Evolutionary conservation across 1,284 basidiomycete species (phyloP), one percentile per base, ranked within the genome.

Genomic region (Pseudozyma sp.): DNA sequence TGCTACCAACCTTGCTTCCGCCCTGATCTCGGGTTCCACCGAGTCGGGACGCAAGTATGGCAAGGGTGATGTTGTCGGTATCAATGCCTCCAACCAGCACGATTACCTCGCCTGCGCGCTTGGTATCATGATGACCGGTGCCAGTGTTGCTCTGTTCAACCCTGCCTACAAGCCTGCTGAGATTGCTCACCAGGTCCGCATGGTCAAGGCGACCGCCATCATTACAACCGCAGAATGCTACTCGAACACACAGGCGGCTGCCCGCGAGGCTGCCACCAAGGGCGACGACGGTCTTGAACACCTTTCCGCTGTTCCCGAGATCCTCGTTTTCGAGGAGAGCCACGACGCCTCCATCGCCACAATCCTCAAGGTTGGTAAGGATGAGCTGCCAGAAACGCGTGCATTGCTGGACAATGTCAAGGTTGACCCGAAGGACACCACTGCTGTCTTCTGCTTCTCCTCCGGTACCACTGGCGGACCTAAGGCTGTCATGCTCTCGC

Each of bases 401-500:
- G 42, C 63, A 47, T 55, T 66, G 45, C 61, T 71, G 31, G 71
- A 78, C 45, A 56, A 61, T 51, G 71, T 78, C 38, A 35, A 66
- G 44, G 25, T 76, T 53, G 64, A 73, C 56, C 76, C 76, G 12
- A 56, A 59, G 31, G 57, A 53, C 21, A 74, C 80, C 51, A 71
- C 74, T 19, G 80, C 80, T 21, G 64, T 82, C 36, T 78, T 67
- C 43, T 83, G 82, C 57, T 82, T 82, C 58, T 78, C 75, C 34
- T 84, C 83, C 3, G 83, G 83, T 45, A 83, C 83, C 11, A 82
- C 83, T 3, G 83, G 82, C 13, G 59, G 72, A 12, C 83, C 83
- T 43, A 84, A 84, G 59, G 83, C 78, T 6, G 82, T 84, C 35
- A 64, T 69, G 45, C 72, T 84, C n/a, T 76, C 82, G 16, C 83